Percentiles rank a stretch among this genome's conserved stretches.
These are phyloP conservation scores for Xerophyta viscosa DNA, from an alignment of 106 monocot genomes.

Conservation along the genomic window DNA sequence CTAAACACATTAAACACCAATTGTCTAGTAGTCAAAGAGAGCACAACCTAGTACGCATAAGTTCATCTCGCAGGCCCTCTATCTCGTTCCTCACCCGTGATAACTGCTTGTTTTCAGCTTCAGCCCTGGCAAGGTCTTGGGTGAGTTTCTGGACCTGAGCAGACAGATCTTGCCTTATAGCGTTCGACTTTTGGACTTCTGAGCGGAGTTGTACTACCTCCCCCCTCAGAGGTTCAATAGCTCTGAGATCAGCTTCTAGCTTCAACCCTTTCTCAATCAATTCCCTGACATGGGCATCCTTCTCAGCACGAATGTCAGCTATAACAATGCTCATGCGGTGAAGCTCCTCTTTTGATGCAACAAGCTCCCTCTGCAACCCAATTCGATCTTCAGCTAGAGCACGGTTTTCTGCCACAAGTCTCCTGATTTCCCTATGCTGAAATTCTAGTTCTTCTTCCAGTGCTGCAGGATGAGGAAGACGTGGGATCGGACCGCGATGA, in stretches of 20 bases:
- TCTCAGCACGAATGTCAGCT: slow-evolving; percentile 37
- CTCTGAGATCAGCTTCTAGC: slow-evolving; percentile 57
- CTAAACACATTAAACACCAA: not conserved
- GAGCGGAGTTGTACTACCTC: slow-evolving; percentile 32
- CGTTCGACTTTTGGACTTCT: slow-evolving; percentile 42
- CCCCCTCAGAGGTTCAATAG: slow-evolving; percentile 36
- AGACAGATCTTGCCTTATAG: slow-evolving; percentile 43
- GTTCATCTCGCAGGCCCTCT: slow-evolving; percentile 59
- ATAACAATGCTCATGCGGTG: slow-evolving; percentile 30
- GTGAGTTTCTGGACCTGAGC: slow-evolving; percentile 45
- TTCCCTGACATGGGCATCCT: slow-evolving; percentile 36
- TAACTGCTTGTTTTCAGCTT: slow-evolving; percentile 48
- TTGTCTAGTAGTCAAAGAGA: not conserved
- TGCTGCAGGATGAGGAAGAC: slow-evolving; percentile 23
- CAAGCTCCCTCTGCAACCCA: slow-evolving; percentile 37
- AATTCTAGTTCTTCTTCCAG: slow-evolving; percentile 42
- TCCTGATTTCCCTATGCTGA: slow-evolving; percentile 42
- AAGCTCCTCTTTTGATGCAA: slow-evolving; percentile 42
- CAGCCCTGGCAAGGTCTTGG: slow-evolving; percentile 46
- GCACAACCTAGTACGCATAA: slow-evolving; percentile 47
- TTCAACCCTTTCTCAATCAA: slow-evolving; percentile 58
- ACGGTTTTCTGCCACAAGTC: slow-evolving; percentile 39
- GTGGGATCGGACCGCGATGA: slow-evolving; percentile 22
- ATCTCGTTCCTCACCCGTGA: slow-evolving; percentile 46
- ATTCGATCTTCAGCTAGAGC: slow-evolving; percentile 36